Evolutionary conservation across 495 filamentous ascomycete species (phyloP).

Genomic region (Tuber umbilicatum): DNA sequence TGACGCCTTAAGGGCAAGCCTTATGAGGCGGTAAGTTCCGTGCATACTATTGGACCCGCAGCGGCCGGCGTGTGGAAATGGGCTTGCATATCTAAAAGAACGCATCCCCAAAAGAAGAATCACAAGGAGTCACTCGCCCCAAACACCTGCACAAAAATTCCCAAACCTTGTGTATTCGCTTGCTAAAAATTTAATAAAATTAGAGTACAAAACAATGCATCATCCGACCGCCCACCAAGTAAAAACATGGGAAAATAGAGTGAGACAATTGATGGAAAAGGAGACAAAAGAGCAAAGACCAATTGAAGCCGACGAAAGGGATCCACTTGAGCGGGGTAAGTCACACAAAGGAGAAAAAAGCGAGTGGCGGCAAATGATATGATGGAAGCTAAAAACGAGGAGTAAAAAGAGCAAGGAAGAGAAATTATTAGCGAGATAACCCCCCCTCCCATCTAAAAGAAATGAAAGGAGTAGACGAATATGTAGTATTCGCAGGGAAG

Average conservation of each 20-base stretch:
- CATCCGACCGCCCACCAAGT: not conserved
- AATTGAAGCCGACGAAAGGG: not conserved
- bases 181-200: not conserved
- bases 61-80: not conserved
- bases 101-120: not conserved
- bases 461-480: not conserved
- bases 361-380: not conserved
- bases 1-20: not conserved
- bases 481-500: not conserved
- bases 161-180: not conserved
- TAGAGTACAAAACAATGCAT: constrained; percentile 1
- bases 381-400: not conserved
- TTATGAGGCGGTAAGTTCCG: not conserved
- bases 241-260: not conserved
- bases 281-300: not conserved
- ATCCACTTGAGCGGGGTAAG: not conserved
- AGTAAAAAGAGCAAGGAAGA: not conserved
- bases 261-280: not conserved
- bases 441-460: not conserved
- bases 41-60: not conserved
- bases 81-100: not conserved
- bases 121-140: not conserved
- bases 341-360: not conserved
- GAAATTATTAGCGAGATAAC: not conserved
- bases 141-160: not conserved